Conservation (phyloP, 345 rosid species). For the Lumnitzera littorea region DNA sequence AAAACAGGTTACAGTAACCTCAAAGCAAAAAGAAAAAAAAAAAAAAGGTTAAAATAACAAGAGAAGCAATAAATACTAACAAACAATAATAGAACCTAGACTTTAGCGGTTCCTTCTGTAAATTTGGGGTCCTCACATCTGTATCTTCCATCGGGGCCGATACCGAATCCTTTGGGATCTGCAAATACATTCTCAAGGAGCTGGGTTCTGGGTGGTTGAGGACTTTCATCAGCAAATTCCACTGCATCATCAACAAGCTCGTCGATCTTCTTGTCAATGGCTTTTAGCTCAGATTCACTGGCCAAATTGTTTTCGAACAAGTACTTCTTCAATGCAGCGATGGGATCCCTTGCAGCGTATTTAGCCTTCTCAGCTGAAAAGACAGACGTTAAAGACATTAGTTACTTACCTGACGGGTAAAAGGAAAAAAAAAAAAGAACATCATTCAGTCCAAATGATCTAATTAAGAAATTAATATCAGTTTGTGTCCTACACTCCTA, state of each 20-base stretch:
- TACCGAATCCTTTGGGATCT: conserved; percentile 55
- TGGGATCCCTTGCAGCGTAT: conserved; percentile 51
- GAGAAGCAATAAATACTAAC: conserved; percentile 1
- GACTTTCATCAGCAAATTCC: conserved; percentile 50
- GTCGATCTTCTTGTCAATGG: conserved; percentile 46
- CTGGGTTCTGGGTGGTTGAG: conserved; percentile 41
- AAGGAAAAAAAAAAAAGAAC: no score
- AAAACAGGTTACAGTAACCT: no score
- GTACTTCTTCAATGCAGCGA: conserved; percentile 40
- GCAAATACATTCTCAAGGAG: conserved; percentile 49
- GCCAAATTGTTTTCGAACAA: conserved; percentile 37
- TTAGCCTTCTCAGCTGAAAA: conserved; percentile 45
- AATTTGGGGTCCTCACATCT: conserved; percentile 56
- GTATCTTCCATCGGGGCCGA: conserved; percentile 41
- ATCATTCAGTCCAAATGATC: no score
- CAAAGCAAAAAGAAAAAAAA: not conserved
- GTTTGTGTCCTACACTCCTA: no score
- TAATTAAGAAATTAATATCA: no score
- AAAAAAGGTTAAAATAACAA: not conserved
- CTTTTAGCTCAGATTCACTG: conserved; percentile 36
- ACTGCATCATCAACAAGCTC: conserved; percentile 49
- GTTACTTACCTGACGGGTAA: no score
- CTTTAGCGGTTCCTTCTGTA: conserved; percentile 49
- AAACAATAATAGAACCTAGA: conserved; percentile 8
- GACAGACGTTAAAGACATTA: not conserved